Percentiles rank a stretch among this genome's conserved stretches.
These are phyloP conservation scores for Coemansia sp. DNA, from an alignment of 192 early-diverging fungal genomes.

Conservation along the genomic window DNA sequence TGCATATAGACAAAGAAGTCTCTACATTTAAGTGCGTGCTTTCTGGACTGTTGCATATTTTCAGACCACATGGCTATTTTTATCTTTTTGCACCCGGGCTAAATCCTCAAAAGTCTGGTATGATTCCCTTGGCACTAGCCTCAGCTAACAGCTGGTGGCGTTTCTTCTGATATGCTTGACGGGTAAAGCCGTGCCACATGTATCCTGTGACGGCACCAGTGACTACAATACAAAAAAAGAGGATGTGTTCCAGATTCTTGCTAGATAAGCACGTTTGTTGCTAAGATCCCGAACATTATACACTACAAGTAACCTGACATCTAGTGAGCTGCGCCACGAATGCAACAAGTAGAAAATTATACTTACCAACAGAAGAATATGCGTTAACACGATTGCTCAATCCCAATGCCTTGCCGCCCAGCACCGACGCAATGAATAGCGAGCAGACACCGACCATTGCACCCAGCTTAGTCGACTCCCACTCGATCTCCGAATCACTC, in stretches of 20 bases:
- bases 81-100: not conserved
- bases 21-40: not conserved
- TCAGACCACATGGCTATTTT: conserved; percentile 9
- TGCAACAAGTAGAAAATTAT: not conserved
- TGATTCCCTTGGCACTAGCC: conserved; percentile 25
- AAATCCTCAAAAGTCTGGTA: conserved; percentile 15
- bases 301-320: not conserved
- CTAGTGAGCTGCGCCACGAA: not conserved
- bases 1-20: not conserved
- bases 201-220: conserved; percentile 50
- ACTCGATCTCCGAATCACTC: conserved; percentile 40
- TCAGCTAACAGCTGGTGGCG: conserved; percentile 37
- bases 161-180: conserved; percentile 50
- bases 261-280: not conserved
- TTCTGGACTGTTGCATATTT: not conserved
- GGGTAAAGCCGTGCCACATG: conserved; percentile 53
- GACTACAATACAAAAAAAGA: conserved; percentile 19
- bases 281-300: not conserved
- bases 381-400: conserved; percentile 30
- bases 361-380: conserved; percentile 38
- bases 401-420: conserved; percentile 39
- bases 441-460: conserved; percentile 38
- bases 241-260: not conserved
- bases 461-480: conserved; percentile 54
- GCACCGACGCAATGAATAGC: conserved; percentile 41